A percentile compares a stretch with the other conserved stretches of the same genome.
These are phyloP conservation scores for Mesotaenium endlicherianum DNA, from an alignment of 139 green algal genomes.

Conservation along the genomic window DNA sequence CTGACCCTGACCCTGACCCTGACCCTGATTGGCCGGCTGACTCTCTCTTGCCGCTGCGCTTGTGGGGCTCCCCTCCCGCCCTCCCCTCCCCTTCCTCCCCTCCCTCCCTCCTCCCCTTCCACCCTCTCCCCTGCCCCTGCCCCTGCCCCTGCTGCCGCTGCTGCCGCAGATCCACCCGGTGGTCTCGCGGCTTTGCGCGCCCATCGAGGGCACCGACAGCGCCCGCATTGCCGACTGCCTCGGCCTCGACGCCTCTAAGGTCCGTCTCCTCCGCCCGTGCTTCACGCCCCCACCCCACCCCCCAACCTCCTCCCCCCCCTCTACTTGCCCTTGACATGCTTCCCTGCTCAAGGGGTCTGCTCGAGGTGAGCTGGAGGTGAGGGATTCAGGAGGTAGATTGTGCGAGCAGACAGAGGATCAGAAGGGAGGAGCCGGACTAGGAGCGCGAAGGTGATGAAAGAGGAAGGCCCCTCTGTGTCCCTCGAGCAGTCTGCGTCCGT, in stretches of 20 bases:
- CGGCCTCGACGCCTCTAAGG: slow-evolving; percentile 82
- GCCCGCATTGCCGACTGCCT: slow-evolving; percentile 87
- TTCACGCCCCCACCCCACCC: background rate
- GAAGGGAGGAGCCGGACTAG: no score
- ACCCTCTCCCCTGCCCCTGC: background rate
- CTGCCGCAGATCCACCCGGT: slow-evolving; percentile 84
- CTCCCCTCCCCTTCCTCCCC: background rate
- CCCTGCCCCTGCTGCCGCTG: background rate
- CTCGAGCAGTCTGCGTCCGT: no score
- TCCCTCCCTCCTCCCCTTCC: background rate
- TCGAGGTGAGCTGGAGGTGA: no score
- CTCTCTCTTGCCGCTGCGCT: background rate
- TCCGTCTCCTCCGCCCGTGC: background rate
- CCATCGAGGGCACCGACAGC: slow-evolving; percentile 89
- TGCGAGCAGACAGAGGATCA: no score
- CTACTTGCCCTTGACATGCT: background rate
- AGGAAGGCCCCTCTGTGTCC: no score
- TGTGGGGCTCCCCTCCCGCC: background rate
- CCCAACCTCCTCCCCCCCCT: background rate
- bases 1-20: background rate
- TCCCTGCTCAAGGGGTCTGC: background rate
- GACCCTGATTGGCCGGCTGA: background rate
- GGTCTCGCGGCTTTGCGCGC: slow-evolving; percentile 80
- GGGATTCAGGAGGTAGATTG: no score
- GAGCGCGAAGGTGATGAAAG: no score